A percentile compares a stretch with the other conserved stretches of the same genome.
Evolutionary conservation across 345 rosid species (phyloP).

Genomic region (Dovyalis caffra): DNA sequence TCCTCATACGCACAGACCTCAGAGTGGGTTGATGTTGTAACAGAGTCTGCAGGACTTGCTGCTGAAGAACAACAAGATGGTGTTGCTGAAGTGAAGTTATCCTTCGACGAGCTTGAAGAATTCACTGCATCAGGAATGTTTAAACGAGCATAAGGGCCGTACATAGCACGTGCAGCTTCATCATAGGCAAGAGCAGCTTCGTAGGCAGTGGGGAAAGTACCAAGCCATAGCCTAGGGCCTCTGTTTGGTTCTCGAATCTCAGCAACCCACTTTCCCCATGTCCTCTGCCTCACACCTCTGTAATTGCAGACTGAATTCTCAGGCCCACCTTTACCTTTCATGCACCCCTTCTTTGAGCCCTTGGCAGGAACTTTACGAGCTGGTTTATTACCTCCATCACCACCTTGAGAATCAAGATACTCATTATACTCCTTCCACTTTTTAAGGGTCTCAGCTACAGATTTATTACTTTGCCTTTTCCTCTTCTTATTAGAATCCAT

Average conservation of each 20-base stretch:
- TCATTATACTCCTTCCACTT: conserved; percentile 63
- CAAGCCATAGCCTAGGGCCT: conserved; percentile 76
- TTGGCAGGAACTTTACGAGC: conserved; percentile 49
- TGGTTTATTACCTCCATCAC: conserved; percentile 16
- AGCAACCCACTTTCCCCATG: conserved; percentile 97
- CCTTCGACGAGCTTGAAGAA: background rate
- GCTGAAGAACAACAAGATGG: conserved; percentile 9
- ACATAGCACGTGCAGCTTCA: conserved; percentile 69
- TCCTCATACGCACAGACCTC: conserved; percentile 44
- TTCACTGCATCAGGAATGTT: conserved; percentile 39
- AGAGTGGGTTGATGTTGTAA: conserved; percentile 39
- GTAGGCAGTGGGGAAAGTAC: conserved; percentile 61
- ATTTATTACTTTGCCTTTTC: conserved; percentile 42
- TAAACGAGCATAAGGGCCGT: conserved; percentile 57
- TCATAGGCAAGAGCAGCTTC: conserved; percentile 91
- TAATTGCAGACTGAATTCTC: conserved; percentile 52
- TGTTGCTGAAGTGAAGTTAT: background rate
- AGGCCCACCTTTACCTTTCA: conserved; percentile 97
- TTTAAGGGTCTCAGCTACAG: conserved; percentile 52
- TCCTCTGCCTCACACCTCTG: conserved; percentile 87
- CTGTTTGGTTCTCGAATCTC: conserved; percentile 76
- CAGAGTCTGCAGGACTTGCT: conserved; percentile 23
- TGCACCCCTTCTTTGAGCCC: conserved; percentile 83
- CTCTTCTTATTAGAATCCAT: conserved; percentile 49
- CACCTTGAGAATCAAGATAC: conserved; percentile 24